A percentile compares a stretch with the other conserved stretches of the same genome.
These are phyloP conservation scores for Mycena vulgaris DNA, from an alignment of 768 basidiomycete species.

Conservation along the genomic window DNA sequence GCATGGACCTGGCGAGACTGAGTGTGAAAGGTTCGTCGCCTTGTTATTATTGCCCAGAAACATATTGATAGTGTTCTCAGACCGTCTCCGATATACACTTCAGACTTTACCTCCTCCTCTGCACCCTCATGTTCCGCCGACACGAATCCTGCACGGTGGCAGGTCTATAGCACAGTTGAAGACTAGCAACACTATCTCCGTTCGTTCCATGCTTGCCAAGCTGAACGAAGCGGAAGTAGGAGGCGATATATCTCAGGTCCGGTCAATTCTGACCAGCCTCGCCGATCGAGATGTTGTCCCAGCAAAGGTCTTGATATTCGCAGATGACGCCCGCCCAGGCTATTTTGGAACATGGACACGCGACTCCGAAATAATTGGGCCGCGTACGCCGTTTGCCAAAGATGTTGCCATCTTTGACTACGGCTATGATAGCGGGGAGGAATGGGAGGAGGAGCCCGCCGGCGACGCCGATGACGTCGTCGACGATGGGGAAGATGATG, in stretches of 20 bases:
- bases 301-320: conserved; percentile 88
- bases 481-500: conserved; percentile 79
- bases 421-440: conserved; percentile 93
- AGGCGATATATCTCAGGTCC: conserved; percentile 79
- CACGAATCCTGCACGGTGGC: conserved; percentile 16
- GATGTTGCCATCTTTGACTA: conserved; percentile 90
- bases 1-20: conserved; percentile 51
- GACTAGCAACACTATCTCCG: conserved; percentile 54
- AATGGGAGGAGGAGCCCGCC: conserved; percentile 93
- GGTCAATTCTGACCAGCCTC: conserved; percentile 73
- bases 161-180: conserved; percentile 47
- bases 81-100: conserved; percentile 57
- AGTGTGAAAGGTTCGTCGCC: conserved; percentile 58
- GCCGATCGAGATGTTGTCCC: conserved; percentile 74
- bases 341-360: conserved; percentile 97
- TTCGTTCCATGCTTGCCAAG: conserved; percentile 66
- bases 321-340: conserved; percentile 89
- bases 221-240: conserved; percentile 85
- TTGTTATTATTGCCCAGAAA: not conserved
- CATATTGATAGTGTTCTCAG: conserved; percentile 44
- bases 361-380: conserved; percentile 81
- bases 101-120: conserved; percentile 50
- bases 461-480: conserved; percentile 85
- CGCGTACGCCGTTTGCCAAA: conserved; percentile 85
- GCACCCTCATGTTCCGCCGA: conserved; percentile 33